Evolutionary conservation across 306 rosid species (phyloP), one percentile per base, ranked within the genome.

Genomic region (Hylodesmum podocarpum): DNA sequence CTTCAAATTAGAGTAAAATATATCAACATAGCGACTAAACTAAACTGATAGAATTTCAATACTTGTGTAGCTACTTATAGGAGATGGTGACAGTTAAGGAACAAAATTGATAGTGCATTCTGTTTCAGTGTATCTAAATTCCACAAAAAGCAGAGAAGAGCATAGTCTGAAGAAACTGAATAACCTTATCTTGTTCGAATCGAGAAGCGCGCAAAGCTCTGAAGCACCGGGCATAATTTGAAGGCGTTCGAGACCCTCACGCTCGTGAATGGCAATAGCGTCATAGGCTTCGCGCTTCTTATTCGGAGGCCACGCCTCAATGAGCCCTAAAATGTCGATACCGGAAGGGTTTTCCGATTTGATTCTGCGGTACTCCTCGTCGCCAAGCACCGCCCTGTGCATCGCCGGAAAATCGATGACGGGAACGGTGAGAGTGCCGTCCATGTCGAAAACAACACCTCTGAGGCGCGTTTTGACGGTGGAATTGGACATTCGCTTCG

Each of bases 161-260:
- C 21, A 61, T 8, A 57, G 66, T 44, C 40, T 66, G 50, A 44
- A 46, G 71, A 49, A 22, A 73, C 19, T 61, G 75, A 27, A n/a
- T n/a, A n/a, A 93, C 98, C 96, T 92, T 81, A 95, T 66, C 46
- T 84, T 87, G 72, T 92, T 95, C 1, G 92, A 87, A 89, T 95
- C 92, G 15, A 95, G 97, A 72, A 85, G 76, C 8, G 80, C 66
- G 79, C 97, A 95, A 55, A 95, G 96, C 31, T 92, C 94, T 1
- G 96, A 89, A 16, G 97, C 92, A 83, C 98, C 98, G 3, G 98
- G 96, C 98, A 94, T 94, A 81, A 94, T 94, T 85, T 92, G 93
- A 10, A 94, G 95, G 28, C 78, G 91, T 65, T 92, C 80, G 37
- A 88, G 81, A 3, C 91, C 98, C 70, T 61, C 86, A 19, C 91